These are phyloP conservation scores for Clitocybe nebularis DNA, from an alignment of 1,284 basidiomycete genomes.

Conservation along the genomic window DNA sequence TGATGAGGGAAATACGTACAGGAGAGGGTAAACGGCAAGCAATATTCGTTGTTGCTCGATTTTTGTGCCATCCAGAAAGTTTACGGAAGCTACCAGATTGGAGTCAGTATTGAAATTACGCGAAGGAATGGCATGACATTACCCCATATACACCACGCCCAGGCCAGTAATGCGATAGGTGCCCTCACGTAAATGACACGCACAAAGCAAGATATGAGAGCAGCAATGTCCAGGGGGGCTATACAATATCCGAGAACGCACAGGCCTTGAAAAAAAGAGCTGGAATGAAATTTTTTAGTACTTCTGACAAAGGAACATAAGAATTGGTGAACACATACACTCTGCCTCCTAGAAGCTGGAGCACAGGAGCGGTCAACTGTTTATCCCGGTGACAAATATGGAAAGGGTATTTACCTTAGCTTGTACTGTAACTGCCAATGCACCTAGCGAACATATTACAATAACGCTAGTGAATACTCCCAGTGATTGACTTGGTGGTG, in stretches of 20 bases:
- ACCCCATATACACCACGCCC: slow-evolving; percentile 98
- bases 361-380: slow-evolving; percentile 1
- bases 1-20: slow-evolving; percentile 46
- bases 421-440: slow-evolving; percentile 87
- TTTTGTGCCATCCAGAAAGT: slow-evolving; percentile 91
- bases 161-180: slow-evolving; percentile 79
- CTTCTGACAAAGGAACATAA: not conserved
- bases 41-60: slow-evolving; percentile 85
- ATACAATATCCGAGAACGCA: slow-evolving; percentile 92
- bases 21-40: slow-evolving; percentile 88
- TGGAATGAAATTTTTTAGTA: too few species aligned
- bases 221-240: slow-evolving; percentile 86
- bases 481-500: slow-evolving; percentile 78
- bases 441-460: slow-evolving; percentile 86
- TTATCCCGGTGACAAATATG: not conserved
- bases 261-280: slow-evolving; percentile 93
- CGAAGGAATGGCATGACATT: slow-evolving; percentile 4
- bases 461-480: slow-evolving; percentile 91
- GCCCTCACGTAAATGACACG: slow-evolving; percentile 82
- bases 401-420: slow-evolving; percentile 59
- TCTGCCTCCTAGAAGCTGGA: slow-evolving; percentile 86
- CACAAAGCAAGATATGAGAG: slow-evolving; percentile 83
- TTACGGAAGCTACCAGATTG: slow-evolving; percentile 69
- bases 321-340: slow-evolving; percentile 62
- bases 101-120: slow-evolving; percentile 9